Base-by-base conservation (phyloP, 345 rosid species). In the Salix viminalis region DNA sequence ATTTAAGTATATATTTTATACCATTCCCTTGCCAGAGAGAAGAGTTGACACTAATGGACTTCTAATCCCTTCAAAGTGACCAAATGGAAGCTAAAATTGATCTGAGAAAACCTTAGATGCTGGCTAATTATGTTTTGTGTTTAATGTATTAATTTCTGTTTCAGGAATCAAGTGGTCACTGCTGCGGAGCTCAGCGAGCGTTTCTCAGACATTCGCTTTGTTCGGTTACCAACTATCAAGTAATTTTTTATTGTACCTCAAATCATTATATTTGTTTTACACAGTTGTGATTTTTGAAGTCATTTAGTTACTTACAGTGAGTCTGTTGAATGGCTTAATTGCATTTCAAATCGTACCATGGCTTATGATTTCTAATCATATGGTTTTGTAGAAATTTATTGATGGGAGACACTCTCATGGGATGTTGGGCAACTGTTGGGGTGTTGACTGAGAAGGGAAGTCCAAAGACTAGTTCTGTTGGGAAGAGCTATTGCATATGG, bases 341-440 rank as follows among this genome's bases (percentile, higher is more conserved):
- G 19, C 8, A 36, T 52, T 37, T 41, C 15, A 9, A 30, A 56
- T 62, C 67, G 34, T 65, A 71, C 46, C 41, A 42, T 15, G 67
- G 34, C n/a, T 56, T 41, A 56, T 65, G 54, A 77, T 75, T 73
- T 21, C 69, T 65, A 65, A 65, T 4, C 68, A 9, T 80, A 74
- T 64, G 65, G 21, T n/a, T 76, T 65, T 77, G 24, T 78, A 95
- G 99, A 89, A 96, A 91, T 84, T 83, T 89, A 77, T 79, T 96
- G 81, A 75, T 64, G 10, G 94, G 96, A 65, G 98, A 93, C 79
- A 89, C 81, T 81, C 79, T 93, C 71, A 81, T 90, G 2, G 99
- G 99, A 9, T 90, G 90, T 77, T 93, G 97, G 99, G 96, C 94
- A 9, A 96, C 98, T 32, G 85, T 90, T 72, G 97, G 92, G 72